A percentile compares a stretch with the other conserved stretches of the same genome.
These are phyloP conservation scores for Thelephora terrestris DNA, from an alignment of 1,284 basidiomycete species.

Conservation along the genomic window DNA sequence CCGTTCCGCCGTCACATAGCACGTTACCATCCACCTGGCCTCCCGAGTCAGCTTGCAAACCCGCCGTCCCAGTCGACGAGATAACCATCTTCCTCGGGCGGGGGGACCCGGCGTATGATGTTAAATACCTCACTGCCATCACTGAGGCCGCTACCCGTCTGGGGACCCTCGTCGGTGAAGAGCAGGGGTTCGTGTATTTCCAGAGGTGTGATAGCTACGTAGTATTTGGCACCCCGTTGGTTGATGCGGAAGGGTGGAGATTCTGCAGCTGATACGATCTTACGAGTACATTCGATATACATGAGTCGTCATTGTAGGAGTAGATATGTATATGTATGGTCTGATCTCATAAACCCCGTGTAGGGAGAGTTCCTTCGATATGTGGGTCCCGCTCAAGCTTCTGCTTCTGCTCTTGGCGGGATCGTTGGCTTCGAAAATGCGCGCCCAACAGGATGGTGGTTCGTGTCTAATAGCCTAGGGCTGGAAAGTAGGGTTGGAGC, in stretches of 20 bases:
- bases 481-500: too few species aligned
- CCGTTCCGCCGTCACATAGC: conserved; percentile 40
- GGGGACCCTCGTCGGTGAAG: conserved; percentile 31
- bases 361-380: too few species aligned
- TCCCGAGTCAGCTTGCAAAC: conserved; percentile 23
- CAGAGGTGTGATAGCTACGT: conserved; percentile 46
- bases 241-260: conserved; percentile 39
- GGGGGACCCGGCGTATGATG: conserved; percentile 25
- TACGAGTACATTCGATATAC: too few species aligned
- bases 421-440: too few species aligned
- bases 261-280: too few species aligned
- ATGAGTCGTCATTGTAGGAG: too few species aligned
- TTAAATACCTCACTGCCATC: conserved; percentile 28
- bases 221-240: conserved; percentile 33
- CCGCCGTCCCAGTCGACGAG: conserved; percentile 29
- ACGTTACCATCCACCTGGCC: conserved; percentile 33
- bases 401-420: too few species aligned
- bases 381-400: too few species aligned
- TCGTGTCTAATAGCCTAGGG: too few species aligned
- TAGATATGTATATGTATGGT: too few species aligned
- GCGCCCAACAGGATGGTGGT: too few species aligned
- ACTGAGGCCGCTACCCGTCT: conserved; percentile 29
- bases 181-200: conserved; percentile 28
- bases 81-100: conserved; percentile 41
- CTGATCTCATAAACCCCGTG: too few species aligned